phyloP scores from a whole-genome alignment of 2,329 filamentous ascomycete genomes.

The Lachnellula hyalina region DNA sequence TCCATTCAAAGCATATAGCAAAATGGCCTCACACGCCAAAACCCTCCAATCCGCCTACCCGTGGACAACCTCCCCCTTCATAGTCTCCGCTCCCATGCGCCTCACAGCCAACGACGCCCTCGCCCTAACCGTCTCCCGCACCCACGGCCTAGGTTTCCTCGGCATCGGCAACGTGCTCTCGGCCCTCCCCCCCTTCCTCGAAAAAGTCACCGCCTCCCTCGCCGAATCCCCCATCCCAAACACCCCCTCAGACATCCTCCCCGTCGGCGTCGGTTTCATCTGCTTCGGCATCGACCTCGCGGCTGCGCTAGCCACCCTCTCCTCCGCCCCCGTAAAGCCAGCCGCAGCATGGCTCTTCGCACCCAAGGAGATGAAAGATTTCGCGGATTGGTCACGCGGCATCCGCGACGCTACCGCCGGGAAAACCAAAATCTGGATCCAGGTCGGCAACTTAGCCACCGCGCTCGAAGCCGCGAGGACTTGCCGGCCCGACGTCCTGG shows the following conservation, averaged over 20 bases:
- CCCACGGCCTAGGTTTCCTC: constrained; percentile 47
- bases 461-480: constrained; percentile 23
- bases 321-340: constrained; percentile 24
- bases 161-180: constrained; percentile 33
- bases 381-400: constrained; percentile 27
- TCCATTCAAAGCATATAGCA: no score
- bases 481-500: constrained; percentile 30
- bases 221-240: constrained; percentile 9
- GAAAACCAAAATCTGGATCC: constrained; percentile 32
- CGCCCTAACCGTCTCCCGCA: constrained; percentile 53
- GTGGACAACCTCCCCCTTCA: constrained; percentile 53
- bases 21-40: constrained; percentile 1
- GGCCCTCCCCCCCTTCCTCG: constrained; percentile 21
- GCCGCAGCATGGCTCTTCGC: constrained; percentile 46
- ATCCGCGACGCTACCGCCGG: constrained; percentile 22
- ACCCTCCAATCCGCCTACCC: constrained; percentile 41
- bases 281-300: constrained; percentile 40
- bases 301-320: constrained; percentile 29
- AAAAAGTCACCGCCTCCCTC: constrained; percentile 21
- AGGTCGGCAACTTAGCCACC: constrained; percentile 30
- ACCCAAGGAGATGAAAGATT: constrained; percentile 26
- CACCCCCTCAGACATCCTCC: constrained; percentile 28
- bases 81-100: constrained; percentile 65
- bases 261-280: constrained; percentile 44
- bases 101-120: constrained; percentile 51